Base-by-base conservation (phyloP, 768 basidiomycete genomes). In the Arthromyces matolae region DNA sequence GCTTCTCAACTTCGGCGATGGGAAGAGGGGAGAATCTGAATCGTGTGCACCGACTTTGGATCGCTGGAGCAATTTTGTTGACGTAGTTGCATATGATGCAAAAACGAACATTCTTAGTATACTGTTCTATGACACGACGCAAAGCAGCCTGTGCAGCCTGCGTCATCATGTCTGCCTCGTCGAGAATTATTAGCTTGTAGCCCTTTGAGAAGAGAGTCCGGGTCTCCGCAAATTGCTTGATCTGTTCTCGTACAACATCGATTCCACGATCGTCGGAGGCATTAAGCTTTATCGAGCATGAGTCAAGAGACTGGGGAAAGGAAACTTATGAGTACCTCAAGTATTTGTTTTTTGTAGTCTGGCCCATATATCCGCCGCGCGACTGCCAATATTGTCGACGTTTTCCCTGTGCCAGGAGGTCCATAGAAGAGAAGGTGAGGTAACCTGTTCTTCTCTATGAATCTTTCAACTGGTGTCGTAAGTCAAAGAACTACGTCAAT, bases 131-230 rank as follows among this genome's bases (percentile, higher is more conserved):
- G 28, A 98, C 88, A 59, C 96, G 87, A 23, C 96, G 88, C 24
- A 99, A 80, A 20, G 96, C 96, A 3, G 94, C 90, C 63, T 99
- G 96, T 1, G 96, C 96, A 47, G 90, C 87, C 53, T 93, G 86
- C 0, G 96, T 99, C 96, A 99, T 99, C 95, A 96, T 96, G 74
- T 99, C 96, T n/a, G 96, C 96, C 67, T 99, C 96, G 57, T 99
- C 96, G 27, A 99, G 81, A 52, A 99, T 84, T 66, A 99, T 95
- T 63, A 99, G 84, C 61, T 98, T 99, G 80, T 85, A 98, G 14
- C 92, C 92, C 60, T 93, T 93, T 10, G 92, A 82, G 62, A 84
- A 87, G 5, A 97, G 69, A 8, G 93, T 96, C 42, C 93, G 82
- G 12, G 94, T 97, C 69, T 94, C 92, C 1, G 96, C 93, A 58